A percentile compares a stretch with the other conserved stretches of the same genome.
Evolutionary conservation across 2,329 filamentous ascomycete species (phyloP).

Genomic region (Cladosporium sp.): DNA sequence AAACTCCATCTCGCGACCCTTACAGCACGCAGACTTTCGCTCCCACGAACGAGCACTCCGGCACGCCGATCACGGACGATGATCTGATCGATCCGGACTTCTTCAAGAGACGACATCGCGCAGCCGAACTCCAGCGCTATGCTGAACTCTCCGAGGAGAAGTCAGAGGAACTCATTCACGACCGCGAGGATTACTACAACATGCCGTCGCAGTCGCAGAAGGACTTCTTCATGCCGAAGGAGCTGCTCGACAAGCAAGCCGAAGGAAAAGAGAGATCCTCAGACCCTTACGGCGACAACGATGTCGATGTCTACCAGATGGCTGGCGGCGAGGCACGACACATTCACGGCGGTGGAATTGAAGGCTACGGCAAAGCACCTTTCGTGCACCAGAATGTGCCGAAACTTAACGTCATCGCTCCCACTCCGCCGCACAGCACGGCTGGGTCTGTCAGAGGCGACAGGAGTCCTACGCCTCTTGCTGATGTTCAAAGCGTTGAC

Average conservation of each 20-base stretch:
- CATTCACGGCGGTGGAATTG: slow-evolving; percentile 14
- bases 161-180: slow-evolving; percentile 39
- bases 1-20: neutral
- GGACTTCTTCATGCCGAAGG: slow-evolving; percentile 45
- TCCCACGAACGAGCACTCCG: slow-evolving; percentile 30
- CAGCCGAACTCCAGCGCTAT: slow-evolving; percentile 21
- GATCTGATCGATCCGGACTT: slow-evolving; percentile 44
- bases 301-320: slow-evolving; percentile 41
- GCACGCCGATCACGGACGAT: slow-evolving; percentile 40
- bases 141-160: slow-evolving; percentile 28
- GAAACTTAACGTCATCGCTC: slow-evolving; percentile 52
- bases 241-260: slow-evolving; percentile 38
- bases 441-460: slow-evolving; percentile 33
- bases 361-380: slow-evolving; percentile 18
- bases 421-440: slow-evolving; percentile 52
- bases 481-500: slow-evolving; percentile 25
- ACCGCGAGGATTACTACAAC: slow-evolving; percentile 41
- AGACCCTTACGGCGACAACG: slow-evolving; percentile 41
- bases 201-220: slow-evolving; percentile 37
- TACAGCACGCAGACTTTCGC: slow-evolving; percentile 21
- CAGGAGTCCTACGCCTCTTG: slow-evolving; percentile 25
- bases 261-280: slow-evolving; percentile 34
- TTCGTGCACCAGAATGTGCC: slow-evolving; percentile 37
- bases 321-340: slow-evolving; percentile 27
- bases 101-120: slow-evolving; percentile 34